Evolutionary conservation across 805 yeast species (phyloP).

Genomic region (Yarrowia alimentaria): DNA sequence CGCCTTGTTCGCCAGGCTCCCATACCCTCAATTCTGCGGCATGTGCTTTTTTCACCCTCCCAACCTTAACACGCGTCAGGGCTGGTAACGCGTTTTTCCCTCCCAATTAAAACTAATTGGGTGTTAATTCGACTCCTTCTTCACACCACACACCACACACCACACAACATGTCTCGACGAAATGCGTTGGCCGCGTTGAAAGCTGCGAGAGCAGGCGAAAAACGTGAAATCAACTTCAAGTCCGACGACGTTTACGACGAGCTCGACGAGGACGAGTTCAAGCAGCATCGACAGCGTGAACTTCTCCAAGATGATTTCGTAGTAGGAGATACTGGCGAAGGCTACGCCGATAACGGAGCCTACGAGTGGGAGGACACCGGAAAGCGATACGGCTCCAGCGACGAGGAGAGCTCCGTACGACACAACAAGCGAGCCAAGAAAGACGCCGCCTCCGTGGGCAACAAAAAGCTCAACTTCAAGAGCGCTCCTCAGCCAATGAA

Average conservation of each 20-base stretch:
- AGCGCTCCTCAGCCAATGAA: conserved; percentile 37
- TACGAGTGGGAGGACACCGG: conserved; percentile 77
- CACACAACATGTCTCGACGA: conserved; percentile 23
- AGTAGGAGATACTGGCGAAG: conserved; percentile 90
- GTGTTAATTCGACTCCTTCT: background rate
- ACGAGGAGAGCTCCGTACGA: conserved; percentile 38
- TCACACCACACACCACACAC: background rate
- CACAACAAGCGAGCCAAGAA: conserved; percentile 36
- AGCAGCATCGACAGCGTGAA: conserved; percentile 74
- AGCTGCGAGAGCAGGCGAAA: conserved; percentile 41
- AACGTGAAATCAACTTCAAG: conserved; percentile 46
- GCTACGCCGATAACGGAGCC: conserved; percentile 89
- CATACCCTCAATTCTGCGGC: no score
- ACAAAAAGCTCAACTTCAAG: conserved; percentile 36
- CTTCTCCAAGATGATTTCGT: conserved; percentile 88
- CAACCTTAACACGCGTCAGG: conserved; percentile 23
- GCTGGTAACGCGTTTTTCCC: conserved; percentile 23
- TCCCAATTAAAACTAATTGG: conserved; percentile 17
- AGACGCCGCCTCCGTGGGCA: conserved; percentile 30
- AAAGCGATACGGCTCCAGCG: conserved; percentile 40
- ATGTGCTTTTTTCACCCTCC: no score
- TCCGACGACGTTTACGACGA: conserved; percentile 77
- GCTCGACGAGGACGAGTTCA: conserved; percentile 75
- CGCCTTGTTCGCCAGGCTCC: no score
- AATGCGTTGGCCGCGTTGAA: conserved; percentile 18